Conservation (phyloP, 805 yeast genomes). For the Candida ortonii region DNA sequence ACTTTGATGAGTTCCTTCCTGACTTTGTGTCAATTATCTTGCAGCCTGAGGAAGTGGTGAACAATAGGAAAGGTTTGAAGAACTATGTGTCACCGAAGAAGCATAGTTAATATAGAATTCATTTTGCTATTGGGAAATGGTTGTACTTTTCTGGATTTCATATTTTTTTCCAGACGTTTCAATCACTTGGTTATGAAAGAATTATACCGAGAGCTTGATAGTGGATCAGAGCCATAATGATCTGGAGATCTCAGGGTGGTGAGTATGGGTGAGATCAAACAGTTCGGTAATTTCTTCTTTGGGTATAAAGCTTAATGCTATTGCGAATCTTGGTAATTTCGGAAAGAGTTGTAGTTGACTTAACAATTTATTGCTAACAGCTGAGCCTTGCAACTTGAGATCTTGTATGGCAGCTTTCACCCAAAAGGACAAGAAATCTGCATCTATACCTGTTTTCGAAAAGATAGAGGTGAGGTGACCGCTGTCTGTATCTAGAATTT, state of each 20-base stretch:
- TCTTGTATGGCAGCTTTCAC: constrained; percentile 38
- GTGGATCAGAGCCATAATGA: too few relatives aligned
- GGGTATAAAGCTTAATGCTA: constrained; percentile 37
- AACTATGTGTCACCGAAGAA: constrained; percentile 28
- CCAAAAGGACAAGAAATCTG: constrained; percentile 45
- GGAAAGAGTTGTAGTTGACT: constrained; percentile 30
- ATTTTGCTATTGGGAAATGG: too few relatives aligned
- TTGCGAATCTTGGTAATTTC: constrained; percentile 35
- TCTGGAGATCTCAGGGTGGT: constrained; percentile 10
- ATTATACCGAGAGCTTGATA: too few relatives aligned
- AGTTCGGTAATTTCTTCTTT: too few relatives aligned
- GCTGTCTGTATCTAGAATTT: constrained; percentile 18
- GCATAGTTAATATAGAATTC: constrained; percentile 15
- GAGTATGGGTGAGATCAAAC: constrained; percentile 5
- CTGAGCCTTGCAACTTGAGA: constrained; percentile 20
- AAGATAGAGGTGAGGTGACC: constrained; percentile 27
- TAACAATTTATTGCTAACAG: constrained; percentile 23
- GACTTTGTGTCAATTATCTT: constrained; percentile 32
- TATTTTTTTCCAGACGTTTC: constrained; percentile 2
- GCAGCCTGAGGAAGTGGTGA: constrained; percentile 41
- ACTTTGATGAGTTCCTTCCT: constrained; percentile 42
- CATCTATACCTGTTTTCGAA: constrained; percentile 49
- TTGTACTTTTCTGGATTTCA: constrained; percentile 3
- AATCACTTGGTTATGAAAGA: too few relatives aligned
- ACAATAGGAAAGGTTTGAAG: constrained; percentile 37